Percentiles rank a stretch among this genome's conserved stretches.
phyloP scores from a whole-genome alignment of 2,329 filamentous ascomycete genomes.

The Hymenoscyphus linearis region DNA sequence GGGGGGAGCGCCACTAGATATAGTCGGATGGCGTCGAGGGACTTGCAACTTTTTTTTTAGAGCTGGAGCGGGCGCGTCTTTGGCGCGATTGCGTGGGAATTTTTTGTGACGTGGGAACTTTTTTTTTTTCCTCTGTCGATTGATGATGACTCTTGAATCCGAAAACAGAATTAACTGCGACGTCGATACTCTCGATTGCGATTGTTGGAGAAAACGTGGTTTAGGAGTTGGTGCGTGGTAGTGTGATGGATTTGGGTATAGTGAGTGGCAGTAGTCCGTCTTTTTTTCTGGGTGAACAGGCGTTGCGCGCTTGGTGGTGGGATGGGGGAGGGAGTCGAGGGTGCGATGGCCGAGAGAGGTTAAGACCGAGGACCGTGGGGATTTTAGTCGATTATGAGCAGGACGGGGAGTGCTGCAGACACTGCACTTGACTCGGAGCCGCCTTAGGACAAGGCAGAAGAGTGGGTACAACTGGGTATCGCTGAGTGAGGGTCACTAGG shows the following conservation, averaged over 20 bases:
- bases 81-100: neutral
- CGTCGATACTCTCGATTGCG: neutral
- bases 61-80: neutral
- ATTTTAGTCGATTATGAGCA: neutral
- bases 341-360: conserved; percentile 17
- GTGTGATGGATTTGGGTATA: neutral
- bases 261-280: neutral
- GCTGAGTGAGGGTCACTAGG: too few species aligned
- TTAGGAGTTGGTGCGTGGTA: too few species aligned
- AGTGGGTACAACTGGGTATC: neutral
- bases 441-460: neutral
- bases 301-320: neutral
- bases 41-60: neutral
- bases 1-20: neutral
- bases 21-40: neutral
- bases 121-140: neutral
- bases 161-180: neutral
- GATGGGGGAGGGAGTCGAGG: neutral
- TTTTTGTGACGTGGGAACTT: neutral
- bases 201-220: too few species aligned
- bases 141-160: neutral
- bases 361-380: conserved; percentile 15
- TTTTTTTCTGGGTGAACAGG: neutral
- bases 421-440: conserved; percentile 4
- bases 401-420: neutral